Evolutionary conservation across 768 basidiomycete genomes (phyloP).

Genomic region (Rhizopogon rudus): DNA sequence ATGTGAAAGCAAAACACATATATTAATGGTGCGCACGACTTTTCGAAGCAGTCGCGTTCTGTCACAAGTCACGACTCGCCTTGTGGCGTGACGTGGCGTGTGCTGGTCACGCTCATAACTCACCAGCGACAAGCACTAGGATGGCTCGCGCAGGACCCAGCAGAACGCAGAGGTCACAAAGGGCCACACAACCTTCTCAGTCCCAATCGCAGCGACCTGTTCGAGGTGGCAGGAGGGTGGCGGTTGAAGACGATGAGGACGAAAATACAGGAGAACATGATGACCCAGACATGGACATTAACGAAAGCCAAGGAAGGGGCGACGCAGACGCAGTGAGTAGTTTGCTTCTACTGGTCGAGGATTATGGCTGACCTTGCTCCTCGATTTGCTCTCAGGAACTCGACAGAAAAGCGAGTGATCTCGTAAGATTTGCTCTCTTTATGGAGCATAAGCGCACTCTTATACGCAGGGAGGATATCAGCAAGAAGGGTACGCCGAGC

Average conservation of each 20-base stretch:
- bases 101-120: conserved; percentile 2
- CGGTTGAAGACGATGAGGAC: conserved; percentile 30
- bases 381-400: conserved; percentile 44
- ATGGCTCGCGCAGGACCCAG: conserved; percentile 32
- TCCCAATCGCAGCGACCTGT: conserved; percentile 33
- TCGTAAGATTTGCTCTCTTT: conserved; percentile 81
- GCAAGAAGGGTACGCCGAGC: conserved; percentile 60
- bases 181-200: conserved; percentile 33
- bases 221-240: conserved; percentile 15
- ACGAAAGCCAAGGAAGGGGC: conserved; percentile 24
- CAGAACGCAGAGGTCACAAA: conserved; percentile 33
- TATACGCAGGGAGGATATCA: conserved; percentile 79
- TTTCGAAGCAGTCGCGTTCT: conserved; percentile 5
- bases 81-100: neutral
- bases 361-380: neutral
- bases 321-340: conserved; percentile 16
- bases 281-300: conserved; percentile 27
- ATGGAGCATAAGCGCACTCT: conserved; percentile 64
- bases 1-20: too few species aligned
- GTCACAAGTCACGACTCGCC: conserved; percentile 9
- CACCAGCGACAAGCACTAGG: neutral
- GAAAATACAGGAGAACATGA: conserved; percentile 22
- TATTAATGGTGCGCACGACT: too few species aligned
- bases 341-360: neutral
- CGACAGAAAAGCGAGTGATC: conserved; percentile 58